Conservation (phyloP, 2,329 filamentous ascomycete species). For the Colletotrichum sp. region DNA sequence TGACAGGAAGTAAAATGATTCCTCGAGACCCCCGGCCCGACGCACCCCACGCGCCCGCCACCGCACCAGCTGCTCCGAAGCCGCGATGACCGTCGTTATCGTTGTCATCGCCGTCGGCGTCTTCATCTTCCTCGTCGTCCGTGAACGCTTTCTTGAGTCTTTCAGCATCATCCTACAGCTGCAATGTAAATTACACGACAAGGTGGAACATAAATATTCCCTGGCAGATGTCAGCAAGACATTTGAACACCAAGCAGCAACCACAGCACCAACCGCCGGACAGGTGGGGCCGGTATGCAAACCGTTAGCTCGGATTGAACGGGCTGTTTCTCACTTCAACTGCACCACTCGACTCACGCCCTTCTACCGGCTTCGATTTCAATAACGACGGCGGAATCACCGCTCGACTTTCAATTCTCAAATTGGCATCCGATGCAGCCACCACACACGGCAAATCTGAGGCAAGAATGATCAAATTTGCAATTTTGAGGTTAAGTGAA, state of each 20-base stretch:
- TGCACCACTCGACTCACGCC: too few species aligned
- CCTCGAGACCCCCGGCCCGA: constrained; percentile 36
- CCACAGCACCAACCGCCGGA: too few species aligned
- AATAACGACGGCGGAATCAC: too few species aligned
- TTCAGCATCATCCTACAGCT: background rate
- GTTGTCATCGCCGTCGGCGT: constrained; percentile 58
- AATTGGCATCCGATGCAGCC: too few species aligned
- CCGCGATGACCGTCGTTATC: constrained; percentile 43
- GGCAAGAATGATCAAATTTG: accelerated
- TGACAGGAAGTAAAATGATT: background rate
- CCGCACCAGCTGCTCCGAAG: constrained; percentile 22
- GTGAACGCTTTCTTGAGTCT: constrained; percentile 57
- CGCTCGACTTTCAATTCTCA: too few species aligned
- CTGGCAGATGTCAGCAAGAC: too few species aligned
- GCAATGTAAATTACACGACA: background rate
- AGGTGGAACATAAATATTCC: too few species aligned
- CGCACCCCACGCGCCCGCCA: constrained; percentile 27
- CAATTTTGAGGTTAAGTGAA: background rate
- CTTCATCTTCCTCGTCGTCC: constrained; percentile 56
- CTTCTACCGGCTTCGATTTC: too few species aligned
- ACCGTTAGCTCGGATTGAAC: too few species aligned
- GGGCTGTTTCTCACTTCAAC: too few species aligned
- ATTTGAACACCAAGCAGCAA: too few species aligned
- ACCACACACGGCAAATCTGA: background rate
- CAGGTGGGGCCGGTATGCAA: too few species aligned